A percentile compares a stretch with the other conserved stretches of the same genome.
These are phyloP conservation scores for Ogataea chonburiensis DNA, from an alignment of 805 yeast genomes.

Conservation along the genomic window DNA sequence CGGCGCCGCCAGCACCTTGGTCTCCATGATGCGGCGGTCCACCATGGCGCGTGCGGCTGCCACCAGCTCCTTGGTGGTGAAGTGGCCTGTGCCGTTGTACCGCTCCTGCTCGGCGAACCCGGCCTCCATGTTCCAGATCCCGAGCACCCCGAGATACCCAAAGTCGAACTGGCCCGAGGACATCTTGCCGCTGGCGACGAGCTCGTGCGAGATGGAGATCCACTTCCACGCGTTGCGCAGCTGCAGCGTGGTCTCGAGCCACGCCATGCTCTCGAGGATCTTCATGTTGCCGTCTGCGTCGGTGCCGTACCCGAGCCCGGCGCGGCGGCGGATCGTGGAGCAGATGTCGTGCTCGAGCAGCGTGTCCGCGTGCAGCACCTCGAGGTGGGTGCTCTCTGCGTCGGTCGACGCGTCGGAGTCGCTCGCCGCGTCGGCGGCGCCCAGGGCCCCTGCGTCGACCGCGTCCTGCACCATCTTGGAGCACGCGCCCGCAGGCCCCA, in stretches of 20 bases:
- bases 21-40: constrained; percentile 41
- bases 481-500: constrained; percentile 57
- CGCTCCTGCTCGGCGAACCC: constrained; percentile 52
- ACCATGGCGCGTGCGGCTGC: constrained; percentile 53
- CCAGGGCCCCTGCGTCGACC: constrained; percentile 15
- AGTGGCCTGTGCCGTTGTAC: constrained; percentile 33
- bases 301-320: constrained; percentile 67
- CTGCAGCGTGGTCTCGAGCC: constrained; percentile 53
- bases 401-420: constrained; percentile 20
- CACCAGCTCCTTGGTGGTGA: constrained; percentile 43
- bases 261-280: constrained; percentile 51
- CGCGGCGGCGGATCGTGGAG: constrained; percentile 67
- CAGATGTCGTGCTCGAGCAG: constrained; percentile 72
- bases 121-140: constrained; percentile 80
- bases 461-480: constrained; percentile 41
- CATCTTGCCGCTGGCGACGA: constrained; percentile 66
- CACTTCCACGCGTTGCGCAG: constrained; percentile 87
- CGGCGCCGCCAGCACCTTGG: constrained; percentile 43
- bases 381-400: background rate
- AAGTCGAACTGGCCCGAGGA: constrained; percentile 69
- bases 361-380: constrained; percentile 22
- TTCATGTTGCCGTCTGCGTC: constrained; percentile 64
- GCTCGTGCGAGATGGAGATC: constrained; percentile 69
- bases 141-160: constrained; percentile 84
- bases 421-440: constrained; percentile 33